phyloP scores from a whole-genome alignment of 192 early-diverging fungal species.

The Mortierella claussenii region DNA sequence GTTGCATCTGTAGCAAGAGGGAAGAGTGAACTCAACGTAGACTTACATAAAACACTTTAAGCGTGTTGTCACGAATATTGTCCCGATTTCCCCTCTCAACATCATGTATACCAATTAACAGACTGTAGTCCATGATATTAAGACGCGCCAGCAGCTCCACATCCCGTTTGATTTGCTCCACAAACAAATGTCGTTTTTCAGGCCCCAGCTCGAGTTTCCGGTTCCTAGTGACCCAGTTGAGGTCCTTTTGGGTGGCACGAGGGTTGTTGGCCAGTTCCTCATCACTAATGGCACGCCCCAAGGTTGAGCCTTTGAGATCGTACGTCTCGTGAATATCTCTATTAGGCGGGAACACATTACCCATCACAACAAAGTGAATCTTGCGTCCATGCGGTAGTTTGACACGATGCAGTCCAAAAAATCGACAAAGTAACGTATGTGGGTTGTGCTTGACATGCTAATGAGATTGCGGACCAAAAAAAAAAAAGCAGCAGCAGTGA shows the following conservation, averaged over 20 bases:
- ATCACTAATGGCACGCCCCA: conserved; percentile 84
- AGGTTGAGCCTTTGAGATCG: conserved; percentile 95
- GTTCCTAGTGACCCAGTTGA: conserved; percentile 88
- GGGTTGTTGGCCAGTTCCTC: conserved; percentile 84
- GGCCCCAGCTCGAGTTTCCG: conserved; percentile 87
- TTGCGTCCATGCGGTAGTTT: conserved; percentile 93
- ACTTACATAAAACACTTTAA: conserved; percentile 78
- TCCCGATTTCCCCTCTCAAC: conserved; percentile 84
- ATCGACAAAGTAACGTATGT: conserved; percentile 92
- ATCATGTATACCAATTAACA: conserved; percentile 94
- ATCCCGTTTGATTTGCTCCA: conserved; percentile 89
- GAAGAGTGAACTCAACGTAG: too few species aligned
- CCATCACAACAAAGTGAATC: conserved; percentile 99
- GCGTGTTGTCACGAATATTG: conserved; percentile 91
- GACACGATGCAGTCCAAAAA: conserved; percentile 96
- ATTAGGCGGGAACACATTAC: conserved; percentile 97
- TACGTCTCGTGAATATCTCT: conserved; percentile 96
- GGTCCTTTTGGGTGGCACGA: conserved; percentile 93
- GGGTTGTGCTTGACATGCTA: conserved; percentile 89
- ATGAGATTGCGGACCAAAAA: neutral
- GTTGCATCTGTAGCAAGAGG: too few species aligned
- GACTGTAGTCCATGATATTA: conserved; percentile 99
- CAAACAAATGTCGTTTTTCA: conserved; percentile 77
- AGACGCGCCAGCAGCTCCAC: conserved; percentile 78
- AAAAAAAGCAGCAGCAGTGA: conserved; percentile 1